Evolutionary conservation across 495 filamentous ascomycete genomes (phyloP).

Genomic region (Entonaema liquescens): DNA sequence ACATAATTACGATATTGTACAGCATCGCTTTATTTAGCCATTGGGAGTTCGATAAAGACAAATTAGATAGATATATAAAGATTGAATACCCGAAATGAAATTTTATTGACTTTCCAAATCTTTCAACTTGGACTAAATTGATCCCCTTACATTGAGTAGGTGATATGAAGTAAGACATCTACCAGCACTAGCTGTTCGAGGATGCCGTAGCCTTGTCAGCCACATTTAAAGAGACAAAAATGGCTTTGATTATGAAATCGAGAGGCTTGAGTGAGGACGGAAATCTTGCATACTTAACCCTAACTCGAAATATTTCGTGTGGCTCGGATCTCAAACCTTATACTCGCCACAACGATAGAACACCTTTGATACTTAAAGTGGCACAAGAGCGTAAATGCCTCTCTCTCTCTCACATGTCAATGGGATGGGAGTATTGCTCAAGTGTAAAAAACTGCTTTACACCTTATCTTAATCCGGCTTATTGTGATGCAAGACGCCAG

Average conservation of each 20-base stretch:
- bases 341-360: not conserved
- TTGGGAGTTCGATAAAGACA: not conserved
- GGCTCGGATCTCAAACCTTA: not conserved
- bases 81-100: not conserved
- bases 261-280: too few relatives aligned
- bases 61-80: not conserved
- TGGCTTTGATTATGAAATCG: too few relatives aligned
- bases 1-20: not conserved
- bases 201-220: not conserved
- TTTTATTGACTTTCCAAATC: not conserved
- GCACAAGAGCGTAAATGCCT: not conserved
- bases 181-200: not conserved
- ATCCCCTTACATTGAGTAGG: not conserved
- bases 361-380: not conserved
- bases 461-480: slow-evolving; percentile 1
- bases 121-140: not conserved
- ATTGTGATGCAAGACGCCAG: not conserved
- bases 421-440: not conserved
- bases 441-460: not conserved
- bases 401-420: not conserved
- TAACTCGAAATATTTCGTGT: not conserved
- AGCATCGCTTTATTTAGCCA: not conserved
- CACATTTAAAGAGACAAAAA: not conserved
- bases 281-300: too few relatives aligned
- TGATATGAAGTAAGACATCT: not conserved